phyloP scores from a whole-genome alignment of 2,329 filamentous ascomycete genomes.

The Epichloe scottii region DNA sequence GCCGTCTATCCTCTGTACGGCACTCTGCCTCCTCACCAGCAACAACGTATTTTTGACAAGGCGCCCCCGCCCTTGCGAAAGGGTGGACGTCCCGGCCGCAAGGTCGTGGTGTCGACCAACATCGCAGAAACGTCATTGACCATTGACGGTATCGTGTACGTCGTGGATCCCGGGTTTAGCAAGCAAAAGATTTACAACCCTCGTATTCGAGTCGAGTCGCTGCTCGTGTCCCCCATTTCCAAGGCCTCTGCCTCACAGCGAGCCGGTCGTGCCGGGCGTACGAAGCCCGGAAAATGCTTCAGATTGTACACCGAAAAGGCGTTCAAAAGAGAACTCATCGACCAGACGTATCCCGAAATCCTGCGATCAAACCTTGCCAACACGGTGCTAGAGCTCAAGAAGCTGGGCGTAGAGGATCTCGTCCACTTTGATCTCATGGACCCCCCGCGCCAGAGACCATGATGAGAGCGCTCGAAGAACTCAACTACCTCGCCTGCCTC shows the following conservation, averaged over 20 bases:
- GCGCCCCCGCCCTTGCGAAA: constrained; percentile 61
- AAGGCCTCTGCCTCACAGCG: constrained; percentile 95
- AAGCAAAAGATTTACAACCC: constrained; percentile 99
- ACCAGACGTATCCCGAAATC: constrained; percentile 94
- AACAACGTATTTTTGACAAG: constrained; percentile 90
- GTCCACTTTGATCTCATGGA: constrained; percentile 99
- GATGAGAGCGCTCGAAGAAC: constrained; percentile 93
- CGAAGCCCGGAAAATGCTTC: constrained; percentile 96
- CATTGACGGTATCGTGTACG: constrained; percentile 97
- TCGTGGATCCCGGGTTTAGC: constrained; percentile 97
- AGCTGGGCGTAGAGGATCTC: constrained; percentile 86
- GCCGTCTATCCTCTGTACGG: constrained; percentile 91
- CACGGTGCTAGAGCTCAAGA: constrained; percentile 93
- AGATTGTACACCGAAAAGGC: constrained; percentile 87
- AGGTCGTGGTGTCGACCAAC: constrained; percentile 90
- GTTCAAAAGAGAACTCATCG: constrained; percentile 96
- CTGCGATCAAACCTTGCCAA: constrained; percentile 88
- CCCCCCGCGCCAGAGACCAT: constrained; percentile 95
- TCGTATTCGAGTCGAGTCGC: constrained; percentile 86
- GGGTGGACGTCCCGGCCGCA: constrained; percentile 79
- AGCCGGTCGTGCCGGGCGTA: constrained; percentile 98
- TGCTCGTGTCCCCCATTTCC: constrained; percentile 94
- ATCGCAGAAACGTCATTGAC: constrained; percentile 97
- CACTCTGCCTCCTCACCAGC: constrained; percentile 79
- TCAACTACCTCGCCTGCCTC: constrained; percentile 93